Percentiles rank a stretch among this genome's conserved stretches.
phyloP scores from a whole-genome alignment of 179 eudicot genomes.

The Gypsophila paniculata region DNA sequence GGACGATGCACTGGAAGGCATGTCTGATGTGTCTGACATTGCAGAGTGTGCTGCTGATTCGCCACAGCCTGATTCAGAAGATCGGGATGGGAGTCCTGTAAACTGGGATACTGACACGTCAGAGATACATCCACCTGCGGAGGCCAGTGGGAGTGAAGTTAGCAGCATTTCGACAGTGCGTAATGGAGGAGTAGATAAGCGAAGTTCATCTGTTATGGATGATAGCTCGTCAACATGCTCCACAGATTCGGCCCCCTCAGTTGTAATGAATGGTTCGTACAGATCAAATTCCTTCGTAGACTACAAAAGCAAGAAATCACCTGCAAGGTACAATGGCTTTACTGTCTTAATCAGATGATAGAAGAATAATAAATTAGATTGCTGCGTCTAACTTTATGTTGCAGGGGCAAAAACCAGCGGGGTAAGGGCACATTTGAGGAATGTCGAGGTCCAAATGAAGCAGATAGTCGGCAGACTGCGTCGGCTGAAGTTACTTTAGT shows the following conservation, averaged over 20 bases:
- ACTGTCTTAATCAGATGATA: background rate
- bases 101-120: constrained; percentile 80
- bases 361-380: background rate
- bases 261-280: constrained; percentile 41
- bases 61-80: constrained; percentile 68
- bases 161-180: constrained; percentile 41
- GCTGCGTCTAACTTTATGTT: constrained; percentile 19
- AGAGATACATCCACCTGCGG: constrained; percentile 54
- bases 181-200: constrained; percentile 63
- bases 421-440: constrained; percentile 37
- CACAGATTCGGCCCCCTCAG: constrained; percentile 77
- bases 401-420: constrained; percentile 55
- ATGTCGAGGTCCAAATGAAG: constrained; percentile 39
- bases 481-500: constrained; percentile 29
- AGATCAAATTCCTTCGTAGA: constrained; percentile 37
- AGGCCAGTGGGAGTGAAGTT: constrained; percentile 45
- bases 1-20: constrained; percentile 57
- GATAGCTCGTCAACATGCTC: constrained; percentile 98
- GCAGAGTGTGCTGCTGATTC: constrained; percentile 48
- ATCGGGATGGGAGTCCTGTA: constrained; percentile 61
- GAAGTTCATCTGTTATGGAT: constrained; percentile 54
- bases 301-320: constrained; percentile 42
- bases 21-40: constrained; percentile 72
- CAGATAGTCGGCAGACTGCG: constrained; percentile 34
- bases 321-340: constrained; percentile 42